These are phyloP conservation scores for Phytopythium litorale DNA, from an alignment of 352 stramenopile species.

Conservation along the genomic window DNA sequence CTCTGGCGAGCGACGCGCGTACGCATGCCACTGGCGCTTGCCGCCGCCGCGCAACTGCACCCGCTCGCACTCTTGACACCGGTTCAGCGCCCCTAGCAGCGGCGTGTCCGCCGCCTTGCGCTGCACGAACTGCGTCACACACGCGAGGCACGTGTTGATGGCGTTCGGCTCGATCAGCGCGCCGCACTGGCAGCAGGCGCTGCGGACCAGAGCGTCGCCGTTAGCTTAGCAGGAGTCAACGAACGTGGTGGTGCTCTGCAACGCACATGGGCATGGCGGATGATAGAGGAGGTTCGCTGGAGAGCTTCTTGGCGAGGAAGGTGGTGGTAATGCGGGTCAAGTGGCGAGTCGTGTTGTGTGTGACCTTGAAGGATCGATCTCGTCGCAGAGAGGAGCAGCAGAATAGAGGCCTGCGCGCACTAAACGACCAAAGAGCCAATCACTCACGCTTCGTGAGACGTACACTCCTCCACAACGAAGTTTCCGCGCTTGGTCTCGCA, in stretches of 20 bases:
- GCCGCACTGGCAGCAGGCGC: constrained; percentile 56
- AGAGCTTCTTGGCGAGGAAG: background rate
- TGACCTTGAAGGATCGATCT: constrained; percentile 1
- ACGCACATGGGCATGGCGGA: constrained; percentile 1
- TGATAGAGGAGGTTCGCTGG: background rate
- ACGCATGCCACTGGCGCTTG: constrained; percentile 45
- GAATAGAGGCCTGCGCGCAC: constrained; percentile 1
- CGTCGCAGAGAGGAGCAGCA: background rate
- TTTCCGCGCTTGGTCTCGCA: background rate
- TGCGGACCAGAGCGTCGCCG: background rate
- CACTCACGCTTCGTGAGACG: background rate
- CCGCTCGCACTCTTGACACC: constrained; percentile 62
- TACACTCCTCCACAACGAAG: background rate
- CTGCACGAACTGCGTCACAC: constrained; percentile 27
- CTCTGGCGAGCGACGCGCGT: constrained; percentile 60
- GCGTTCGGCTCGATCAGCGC: constrained; percentile 65
- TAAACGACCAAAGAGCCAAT: background rate
- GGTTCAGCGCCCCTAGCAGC: constrained; percentile 32
- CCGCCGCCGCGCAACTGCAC: constrained; percentile 43
- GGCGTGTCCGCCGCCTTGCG: constrained; percentile 35
- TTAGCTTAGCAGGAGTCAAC: background rate
- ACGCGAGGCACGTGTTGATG: constrained; percentile 67
- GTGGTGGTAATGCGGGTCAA: background rate
- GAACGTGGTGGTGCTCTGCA: background rate
- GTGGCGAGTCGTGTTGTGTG: background rate